phyloP scores from a whole-genome alignment of 1,139 yeast species.

The Geotrichum carabidarum region DNA sequence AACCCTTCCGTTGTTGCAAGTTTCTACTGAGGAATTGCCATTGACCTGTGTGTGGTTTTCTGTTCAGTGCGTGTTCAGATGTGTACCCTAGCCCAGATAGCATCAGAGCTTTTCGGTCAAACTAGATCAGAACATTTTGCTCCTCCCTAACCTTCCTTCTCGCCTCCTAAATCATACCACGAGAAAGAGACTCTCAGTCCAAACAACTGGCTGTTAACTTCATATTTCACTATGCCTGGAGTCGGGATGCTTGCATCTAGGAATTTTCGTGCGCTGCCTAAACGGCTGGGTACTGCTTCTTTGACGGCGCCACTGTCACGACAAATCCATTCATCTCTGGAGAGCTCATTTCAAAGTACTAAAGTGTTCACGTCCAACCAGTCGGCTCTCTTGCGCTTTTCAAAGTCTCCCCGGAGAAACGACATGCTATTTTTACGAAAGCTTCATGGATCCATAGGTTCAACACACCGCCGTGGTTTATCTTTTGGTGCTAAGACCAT shows the following conservation, averaged over 20 bases:
- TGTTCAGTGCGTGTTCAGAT: background rate
- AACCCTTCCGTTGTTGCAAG: too few species aligned
- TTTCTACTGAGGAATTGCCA: too few species aligned
- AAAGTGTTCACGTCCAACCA: background rate
- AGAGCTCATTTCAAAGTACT: background rate
- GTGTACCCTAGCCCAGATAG: background rate
- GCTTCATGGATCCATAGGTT: conserved; percentile 1
- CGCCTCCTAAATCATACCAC: background rate
- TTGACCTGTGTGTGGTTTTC: too few species aligned
- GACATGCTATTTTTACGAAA: conserved; percentile 1
- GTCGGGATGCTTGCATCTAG: background rate
- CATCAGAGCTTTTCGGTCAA: too few species aligned
- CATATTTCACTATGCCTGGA: background rate
- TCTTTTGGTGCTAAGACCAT: conserved; percentile 9
- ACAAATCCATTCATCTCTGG: background rate
- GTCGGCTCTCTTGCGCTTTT: conserved; percentile 1
- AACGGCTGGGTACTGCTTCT: background rate
- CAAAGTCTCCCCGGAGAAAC: background rate
- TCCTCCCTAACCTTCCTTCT: background rate
- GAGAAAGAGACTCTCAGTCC: background rate
- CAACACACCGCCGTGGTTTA: background rate
- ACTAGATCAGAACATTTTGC: too few species aligned
- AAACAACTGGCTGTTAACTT: background rate
- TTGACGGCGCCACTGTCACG: background rate
- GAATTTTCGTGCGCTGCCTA: background rate